A percentile compares a stretch with the other conserved stretches of the same genome.
Evolutionary conservation across 2,329 filamentous ascomycete genomes (phyloP).

Genomic region (Dactylellina leptospora): DNA sequence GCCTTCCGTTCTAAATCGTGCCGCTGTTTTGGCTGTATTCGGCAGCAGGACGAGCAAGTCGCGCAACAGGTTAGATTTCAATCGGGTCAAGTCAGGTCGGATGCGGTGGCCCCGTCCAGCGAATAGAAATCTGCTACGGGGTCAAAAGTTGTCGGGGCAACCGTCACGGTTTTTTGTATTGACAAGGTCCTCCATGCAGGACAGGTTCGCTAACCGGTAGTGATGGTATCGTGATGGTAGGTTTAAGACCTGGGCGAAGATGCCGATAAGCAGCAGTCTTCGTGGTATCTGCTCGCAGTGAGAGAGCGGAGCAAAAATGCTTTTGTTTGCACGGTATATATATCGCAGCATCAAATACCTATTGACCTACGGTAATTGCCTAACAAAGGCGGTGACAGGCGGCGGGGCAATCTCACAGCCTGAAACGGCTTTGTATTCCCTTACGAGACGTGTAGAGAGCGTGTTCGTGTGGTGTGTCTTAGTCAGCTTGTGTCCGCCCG

Average conservation of each 20-base stretch:
- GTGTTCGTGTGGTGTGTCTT: constrained; percentile 49
- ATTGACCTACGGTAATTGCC: no score
- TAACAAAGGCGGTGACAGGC: no score
- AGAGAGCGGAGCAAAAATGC: no score
- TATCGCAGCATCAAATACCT: no score
- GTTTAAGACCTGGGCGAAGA: no score
- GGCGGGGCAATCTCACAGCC: no score
- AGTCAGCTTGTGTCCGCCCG: constrained; percentile 31
- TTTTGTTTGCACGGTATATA: no score
- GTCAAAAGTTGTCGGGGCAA: constrained; percentile 45
- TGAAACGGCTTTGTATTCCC: constrained; percentile 39
- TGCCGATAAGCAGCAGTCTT: no score
- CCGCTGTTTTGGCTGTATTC: constrained; percentile 36
- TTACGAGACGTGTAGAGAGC: neutral
- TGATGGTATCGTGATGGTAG: no score
- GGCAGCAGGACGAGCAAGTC: constrained; percentile 15
- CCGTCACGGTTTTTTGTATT: constrained; percentile 21
- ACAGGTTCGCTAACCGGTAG: no score
- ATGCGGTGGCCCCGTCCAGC: constrained; percentile 1
- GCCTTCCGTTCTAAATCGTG: constrained; percentile 25
- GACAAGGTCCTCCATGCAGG: neutral
- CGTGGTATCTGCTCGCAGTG: no score
- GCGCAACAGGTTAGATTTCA: constrained; percentile 23
- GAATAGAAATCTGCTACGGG: constrained; percentile 3
- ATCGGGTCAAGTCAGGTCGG: constrained; percentile 3